These are phyloP conservation scores for Sinapis alba DNA, from an alignment of 441 rosid species.

Conservation along the genomic window DNA sequence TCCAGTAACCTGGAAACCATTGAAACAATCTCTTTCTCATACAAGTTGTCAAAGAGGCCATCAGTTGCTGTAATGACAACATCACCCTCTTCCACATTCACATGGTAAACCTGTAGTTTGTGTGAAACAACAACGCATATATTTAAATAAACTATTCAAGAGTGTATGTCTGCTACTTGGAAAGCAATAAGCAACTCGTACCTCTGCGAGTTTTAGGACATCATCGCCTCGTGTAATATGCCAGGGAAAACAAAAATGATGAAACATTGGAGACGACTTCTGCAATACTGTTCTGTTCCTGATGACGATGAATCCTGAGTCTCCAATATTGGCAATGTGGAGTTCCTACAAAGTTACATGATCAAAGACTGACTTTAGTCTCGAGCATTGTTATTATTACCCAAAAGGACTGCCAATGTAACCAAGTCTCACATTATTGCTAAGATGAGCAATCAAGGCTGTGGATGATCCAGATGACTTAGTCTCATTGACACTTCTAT, in stretches of 20 bases:
- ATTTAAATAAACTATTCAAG: constrained; percentile 8
- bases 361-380: constrained; percentile 11
- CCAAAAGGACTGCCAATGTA: not conserved
- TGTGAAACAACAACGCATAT: not conserved
- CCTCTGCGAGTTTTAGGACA: constrained; percentile 60
- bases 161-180: not conserved
- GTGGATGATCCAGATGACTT: constrained; percentile 68
- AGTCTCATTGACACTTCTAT: constrained; percentile 57
- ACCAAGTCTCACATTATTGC: constrained; percentile 55
- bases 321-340: constrained; percentile 72
- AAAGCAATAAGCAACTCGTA: constrained; percentile 25
- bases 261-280: constrained; percentile 67
- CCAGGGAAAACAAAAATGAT: constrained; percentile 72
- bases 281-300: constrained; percentile 55
- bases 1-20: constrained; percentile 49
- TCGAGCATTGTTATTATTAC: not conserved
- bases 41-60: constrained; percentile 84
- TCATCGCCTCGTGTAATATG: constrained; percentile 55
- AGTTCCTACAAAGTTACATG: constrained; percentile 53
- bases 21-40: constrained; percentile 64
- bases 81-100: constrained; percentile 65
- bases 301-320: constrained; percentile 73
- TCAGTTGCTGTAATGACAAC: constrained; percentile 62
- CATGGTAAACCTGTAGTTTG: constrained; percentile 52
- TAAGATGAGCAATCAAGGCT: constrained; percentile 68